Base-by-base conservation (phyloP, 1,284 basidiomycete genomes). In the Phenoliferia sp. region DNA sequence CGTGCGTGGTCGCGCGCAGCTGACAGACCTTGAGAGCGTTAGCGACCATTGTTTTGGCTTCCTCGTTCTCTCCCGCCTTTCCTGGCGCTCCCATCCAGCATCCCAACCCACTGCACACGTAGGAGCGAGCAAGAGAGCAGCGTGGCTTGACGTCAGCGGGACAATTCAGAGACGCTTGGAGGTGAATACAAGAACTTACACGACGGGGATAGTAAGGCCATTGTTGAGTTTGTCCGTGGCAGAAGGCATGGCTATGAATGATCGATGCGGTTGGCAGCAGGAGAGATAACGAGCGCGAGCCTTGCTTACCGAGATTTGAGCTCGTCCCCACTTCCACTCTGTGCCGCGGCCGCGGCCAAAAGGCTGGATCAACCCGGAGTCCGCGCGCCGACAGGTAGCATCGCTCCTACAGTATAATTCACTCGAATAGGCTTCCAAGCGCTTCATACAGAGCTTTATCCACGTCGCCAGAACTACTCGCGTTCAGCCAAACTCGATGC, bases 71-170 rank as follows among this genome's bases (percentile, higher is more conserved):
- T 10, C 48, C 33, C 0, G 7, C 16, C 0, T 26, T 22, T 3
- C 17, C 44, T 0, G 60, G 56, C 2, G 2, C 6, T 32, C 65
- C 65, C 65, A 66, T 66, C 65, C 65, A 66, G 65, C 65, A 66
- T 28, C 65, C 48, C 22, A 52, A 26, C 5, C 48, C 48, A 19
- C 48, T 52, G 48, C 17, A 9, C 22, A 19, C 22, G 28, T 5
- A 22, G 48, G 9, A 52, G 48, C 22, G 39, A 44, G 48, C 28
- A 19, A 52, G 48, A 19, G 22, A 22, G 39, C 39, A 22, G 39
- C 39, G 12, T 22, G 39, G 22, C 15, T 44, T 22, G 39, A 44
- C 39, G 39, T 12, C 39, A 22, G 39, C 39, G 39, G 12, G 15
- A 12, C 15, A 16, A 17, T 26, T 17, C 22, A 22, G 22, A 32